phyloP scores from a whole-genome alignment of 2,329 filamentous ascomycete genomes.

The Aspergillus luchuensis region DNA sequence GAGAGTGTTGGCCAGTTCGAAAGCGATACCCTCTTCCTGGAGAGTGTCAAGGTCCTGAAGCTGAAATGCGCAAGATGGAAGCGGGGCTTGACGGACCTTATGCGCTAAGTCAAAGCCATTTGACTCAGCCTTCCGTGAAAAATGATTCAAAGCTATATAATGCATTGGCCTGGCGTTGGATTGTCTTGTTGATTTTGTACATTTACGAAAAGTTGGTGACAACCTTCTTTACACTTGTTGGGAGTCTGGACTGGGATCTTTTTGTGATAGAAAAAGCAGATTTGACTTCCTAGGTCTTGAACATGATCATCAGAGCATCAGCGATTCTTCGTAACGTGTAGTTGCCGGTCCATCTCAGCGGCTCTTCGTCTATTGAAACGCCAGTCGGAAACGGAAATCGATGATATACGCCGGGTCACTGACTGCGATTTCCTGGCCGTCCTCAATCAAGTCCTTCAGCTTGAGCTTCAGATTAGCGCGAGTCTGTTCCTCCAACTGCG shows the following conservation, averaged over 20 bases:
- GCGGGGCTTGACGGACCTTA: constrained; percentile 47
- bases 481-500: constrained; percentile 80
- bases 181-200: constrained; percentile 36
- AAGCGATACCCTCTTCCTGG: constrained; percentile 89
- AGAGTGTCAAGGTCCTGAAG: constrained; percentile 82
- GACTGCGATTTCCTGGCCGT: constrained; percentile 88
- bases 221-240: constrained; percentile 33
- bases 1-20: constrained; percentile 96
- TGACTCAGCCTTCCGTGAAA: constrained; percentile 6
- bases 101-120: constrained; percentile 31
- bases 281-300: constrained; percentile 23
- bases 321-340: constrained; percentile 16
- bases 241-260: constrained; percentile 35
- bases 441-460: constrained; percentile 71
- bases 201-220: constrained; percentile 38
- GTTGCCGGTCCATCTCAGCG: constrained; percentile 15
- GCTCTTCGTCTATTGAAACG: constrained; percentile 41
- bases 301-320: constrained; percentile 18
- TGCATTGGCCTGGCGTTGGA: constrained; percentile 45
- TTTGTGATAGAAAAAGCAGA: constrained; percentile 33
- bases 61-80: constrained; percentile 67
- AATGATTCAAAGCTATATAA: constrained; percentile 26
- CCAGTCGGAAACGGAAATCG: constrained; percentile 63
- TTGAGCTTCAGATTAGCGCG: constrained; percentile 78
- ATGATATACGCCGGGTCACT: constrained; percentile 87